Base-by-base conservation (phyloP, 177 flowering plant species). In the Telopea speciosissima region DNA sequence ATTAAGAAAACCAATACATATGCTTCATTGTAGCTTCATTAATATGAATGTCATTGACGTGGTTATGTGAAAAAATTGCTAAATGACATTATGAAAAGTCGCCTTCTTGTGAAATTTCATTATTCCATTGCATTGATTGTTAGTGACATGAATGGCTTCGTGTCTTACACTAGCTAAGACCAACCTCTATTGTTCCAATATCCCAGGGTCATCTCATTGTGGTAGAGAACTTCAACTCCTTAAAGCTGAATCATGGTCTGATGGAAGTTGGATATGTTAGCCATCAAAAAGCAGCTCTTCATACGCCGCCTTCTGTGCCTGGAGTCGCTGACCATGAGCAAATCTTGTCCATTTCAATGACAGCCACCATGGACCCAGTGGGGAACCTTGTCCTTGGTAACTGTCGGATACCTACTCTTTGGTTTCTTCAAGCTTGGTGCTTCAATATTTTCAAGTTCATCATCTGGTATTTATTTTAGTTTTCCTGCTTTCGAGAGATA, bases 311-410 rank as follows among this genome's bases (percentile, higher is more conserved):
- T 70, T 75, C 84, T 40, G 72, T 80, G 74, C 65, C 77, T 31
- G 81, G 68, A 64, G 60, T 31, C 22, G 60, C 26, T 24, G 80
- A 79, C 63, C 70, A 84, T 52, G 87, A 76, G 31, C 79, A 83
- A 67, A 54, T 54, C 60, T 72, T 86, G 80, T 95, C 96, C 67
- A 74, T 95, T 76, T 92, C 97, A 28, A 95, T 95, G 99, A 88
- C 93, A 42, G 97, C 97, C 66, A 88, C 97, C 17, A 81, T 79
- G 79, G 97, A 92, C 74, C 31, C 77, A 21, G 63, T 65, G 72
- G 99, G 96, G 66, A 89, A 88, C 74, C 91, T 95, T 74, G 78
- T 95, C 70, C 86, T 95, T 45, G 99, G 97, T 89, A 86, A 72
- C 36, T 59, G 58, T 40, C 52, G 17, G 28, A 63, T 25, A 40